These are phyloP conservation scores for Yamadazyma nakazawae DNA, from an alignment of 805 yeast genomes.

Conservation along the genomic window DNA sequence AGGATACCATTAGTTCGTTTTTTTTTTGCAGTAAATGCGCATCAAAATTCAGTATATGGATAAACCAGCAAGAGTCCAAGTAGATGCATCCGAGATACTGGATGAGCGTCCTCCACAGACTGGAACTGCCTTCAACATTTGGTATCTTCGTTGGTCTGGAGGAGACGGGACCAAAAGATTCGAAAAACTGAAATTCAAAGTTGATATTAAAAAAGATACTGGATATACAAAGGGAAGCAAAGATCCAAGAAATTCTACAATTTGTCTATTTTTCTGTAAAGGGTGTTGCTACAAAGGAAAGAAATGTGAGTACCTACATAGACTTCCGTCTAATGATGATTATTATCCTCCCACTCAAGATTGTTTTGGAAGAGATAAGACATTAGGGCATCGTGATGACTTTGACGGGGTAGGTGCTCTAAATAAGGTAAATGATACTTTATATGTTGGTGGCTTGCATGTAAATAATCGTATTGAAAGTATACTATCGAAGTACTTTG, in stretches of 20 bases:
- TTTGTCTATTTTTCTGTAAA: constrained; percentile 84
- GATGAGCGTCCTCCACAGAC: constrained; percentile 73
- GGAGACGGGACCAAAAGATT: constrained; percentile 52
- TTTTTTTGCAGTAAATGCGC: constrained; percentile 5
- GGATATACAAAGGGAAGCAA: constrained; percentile 74
- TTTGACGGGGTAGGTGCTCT: constrained; percentile 93
- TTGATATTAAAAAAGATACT: constrained; percentile 59
- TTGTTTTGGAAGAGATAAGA: constrained; percentile 91
- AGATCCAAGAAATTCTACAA: constrained; percentile 36
- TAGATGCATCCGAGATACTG: constrained; percentile 55
- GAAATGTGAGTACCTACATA: constrained; percentile 72
- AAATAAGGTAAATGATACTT: constrained; percentile 61
- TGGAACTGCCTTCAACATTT: constrained; percentile 77
- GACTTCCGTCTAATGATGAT: constrained; percentile 66
- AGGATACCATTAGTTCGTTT: not conserved
- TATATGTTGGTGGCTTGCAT: constrained; percentile 66
- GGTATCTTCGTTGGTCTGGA: constrained; percentile 90
- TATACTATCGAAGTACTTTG: constrained; percentile 44
- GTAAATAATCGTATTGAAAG: constrained; percentile 39
- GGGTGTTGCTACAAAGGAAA: constrained; percentile 83
- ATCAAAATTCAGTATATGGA: not conserved
- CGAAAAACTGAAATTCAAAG: constrained; percentile 54
- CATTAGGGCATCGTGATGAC: constrained; percentile 79
- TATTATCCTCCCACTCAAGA: constrained; percentile 62
- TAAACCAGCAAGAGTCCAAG: constrained; percentile 68